These are phyloP conservation scores for Cantharellus anzutake DNA, from an alignment of 768 basidiomycete species.

Conservation along the genomic window DNA sequence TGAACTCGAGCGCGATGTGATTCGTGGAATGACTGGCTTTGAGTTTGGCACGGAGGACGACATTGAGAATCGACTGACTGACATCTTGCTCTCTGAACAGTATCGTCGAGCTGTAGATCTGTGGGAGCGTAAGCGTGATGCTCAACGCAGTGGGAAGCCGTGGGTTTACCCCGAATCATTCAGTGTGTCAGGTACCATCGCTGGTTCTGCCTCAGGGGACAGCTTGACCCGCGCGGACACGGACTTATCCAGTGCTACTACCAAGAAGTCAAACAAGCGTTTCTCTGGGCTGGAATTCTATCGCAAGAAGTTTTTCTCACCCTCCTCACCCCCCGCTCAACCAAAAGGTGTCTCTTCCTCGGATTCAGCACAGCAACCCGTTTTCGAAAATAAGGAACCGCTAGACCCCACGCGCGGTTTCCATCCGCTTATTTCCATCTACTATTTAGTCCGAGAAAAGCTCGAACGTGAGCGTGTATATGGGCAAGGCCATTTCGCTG, in stretches of 20 bases:
- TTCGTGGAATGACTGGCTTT: conserved; percentile 87
- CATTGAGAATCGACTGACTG: conserved; percentile 52
- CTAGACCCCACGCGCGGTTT: conserved; percentile 81
- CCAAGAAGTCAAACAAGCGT: conserved; percentile 52
- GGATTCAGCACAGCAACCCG: background rate
- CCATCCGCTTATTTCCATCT: conserved; percentile 90
- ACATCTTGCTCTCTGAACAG: conserved; percentile 56
- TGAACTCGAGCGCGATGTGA: conserved; percentile 72
- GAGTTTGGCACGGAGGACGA: conserved; percentile 86
- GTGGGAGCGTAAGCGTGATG: conserved; percentile 42
- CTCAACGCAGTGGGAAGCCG: conserved; percentile 8
- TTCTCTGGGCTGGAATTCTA: conserved; percentile 93
- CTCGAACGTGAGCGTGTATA: conserved; percentile 86
- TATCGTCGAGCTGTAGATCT: conserved; percentile 54
- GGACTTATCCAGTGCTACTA: conserved; percentile 14
- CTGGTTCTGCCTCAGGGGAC: conserved; percentile 3
- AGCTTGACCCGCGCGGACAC: conserved; percentile 1
- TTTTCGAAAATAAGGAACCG: conserved; percentile 11
- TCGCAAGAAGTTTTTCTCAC: conserved; percentile 64
- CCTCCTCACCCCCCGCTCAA: conserved; percentile 24
- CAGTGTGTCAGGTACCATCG: background rate
- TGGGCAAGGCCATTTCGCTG: conserved; percentile 85
- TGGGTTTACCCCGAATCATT: conserved; percentile 3
- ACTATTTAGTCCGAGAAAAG: conserved; percentile 91
- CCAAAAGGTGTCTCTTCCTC: conserved; percentile 30